Evolutionary conservation across 495 filamentous ascomycete species (phyloP).

Genomic region (Cladorrhinum samala): DNA sequence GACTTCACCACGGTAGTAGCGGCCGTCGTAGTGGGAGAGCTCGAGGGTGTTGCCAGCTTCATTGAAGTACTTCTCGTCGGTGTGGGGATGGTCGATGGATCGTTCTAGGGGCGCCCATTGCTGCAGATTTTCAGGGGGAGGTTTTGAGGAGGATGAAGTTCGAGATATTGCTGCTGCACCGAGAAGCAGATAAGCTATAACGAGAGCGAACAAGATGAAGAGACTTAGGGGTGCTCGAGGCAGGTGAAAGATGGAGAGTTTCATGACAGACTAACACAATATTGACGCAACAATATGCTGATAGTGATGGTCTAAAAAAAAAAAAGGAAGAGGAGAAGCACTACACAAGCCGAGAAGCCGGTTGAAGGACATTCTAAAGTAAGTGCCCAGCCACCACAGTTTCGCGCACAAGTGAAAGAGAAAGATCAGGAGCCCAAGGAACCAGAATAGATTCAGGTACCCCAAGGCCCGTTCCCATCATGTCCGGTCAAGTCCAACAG

Average conservation of each 20-base stretch:
- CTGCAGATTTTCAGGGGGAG: background rate
- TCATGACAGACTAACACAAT: background rate
- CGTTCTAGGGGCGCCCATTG: background rate
- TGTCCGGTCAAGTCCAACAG: no score
- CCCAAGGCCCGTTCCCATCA: background rate
- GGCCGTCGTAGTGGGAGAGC: slow-evolving; percentile 64
- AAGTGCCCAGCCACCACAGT: no score
- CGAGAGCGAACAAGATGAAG: background rate
- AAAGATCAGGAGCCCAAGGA: no score
- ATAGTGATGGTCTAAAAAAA: background rate
- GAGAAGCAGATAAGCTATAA: background rate
- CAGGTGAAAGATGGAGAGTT: background rate
- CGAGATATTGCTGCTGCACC: background rate
- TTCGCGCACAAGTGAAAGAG: no score
- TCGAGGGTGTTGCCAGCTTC: slow-evolving; percentile 54
- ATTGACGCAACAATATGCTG: background rate
- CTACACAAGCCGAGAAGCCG: background rate
- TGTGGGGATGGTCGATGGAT: background rate
- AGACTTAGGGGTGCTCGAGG: background rate
- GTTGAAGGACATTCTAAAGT: background rate
- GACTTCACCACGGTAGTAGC: slow-evolving; percentile 58
- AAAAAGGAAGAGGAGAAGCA: background rate
- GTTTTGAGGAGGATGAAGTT: background rate
- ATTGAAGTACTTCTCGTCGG: slow-evolving; percentile 40
- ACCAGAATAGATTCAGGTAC: background rate